Percentiles rank a stretch among this genome's conserved stretches.
Evolutionary conservation across 148 eudicot genomes (phyloP).

Genomic region (Amaranthus cruentus): DNA sequence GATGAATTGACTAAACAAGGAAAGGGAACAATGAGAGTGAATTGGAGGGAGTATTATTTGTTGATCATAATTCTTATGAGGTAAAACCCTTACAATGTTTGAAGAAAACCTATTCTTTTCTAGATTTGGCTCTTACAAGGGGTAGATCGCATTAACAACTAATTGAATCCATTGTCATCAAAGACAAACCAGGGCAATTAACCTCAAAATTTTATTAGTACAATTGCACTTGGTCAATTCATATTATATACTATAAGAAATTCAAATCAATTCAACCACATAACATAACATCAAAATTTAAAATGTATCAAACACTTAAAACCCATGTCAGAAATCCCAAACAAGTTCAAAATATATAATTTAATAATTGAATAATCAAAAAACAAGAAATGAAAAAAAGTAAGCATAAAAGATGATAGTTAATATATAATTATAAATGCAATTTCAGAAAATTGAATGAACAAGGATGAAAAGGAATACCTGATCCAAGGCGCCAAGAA

Average conservation of each 20-base stretch:
- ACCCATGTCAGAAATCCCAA: neutral
- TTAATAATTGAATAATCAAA: neutral
- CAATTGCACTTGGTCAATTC: neutral
- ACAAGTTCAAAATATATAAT: neutral
- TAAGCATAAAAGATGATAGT: neutral
- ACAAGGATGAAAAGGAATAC: constrained; percentile 2
- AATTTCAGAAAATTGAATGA: neutral
- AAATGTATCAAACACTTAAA: neutral
- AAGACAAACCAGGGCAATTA: neutral
- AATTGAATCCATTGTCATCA: neutral
- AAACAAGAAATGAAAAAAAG: neutral
- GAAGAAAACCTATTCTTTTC: too few relatives aligned
- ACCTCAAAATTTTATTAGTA: neutral
- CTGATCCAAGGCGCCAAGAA: constrained; percentile 45
- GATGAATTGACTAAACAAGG: too few relatives aligned
- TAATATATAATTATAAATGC: neutral
- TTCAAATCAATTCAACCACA: neutral
- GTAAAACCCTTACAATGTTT: too few relatives aligned
- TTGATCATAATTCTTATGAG: too few relatives aligned
- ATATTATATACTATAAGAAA: neutral
- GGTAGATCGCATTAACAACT: too few relatives aligned
- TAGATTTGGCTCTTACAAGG: too few relatives aligned
- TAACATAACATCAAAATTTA: neutral
- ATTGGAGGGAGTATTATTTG: too few relatives aligned
- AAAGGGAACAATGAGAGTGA: too few relatives aligned